These are phyloP conservation scores for Pyropia yezoensis DNA, from an alignment of 23 red algal genomes.

Conservation along the genomic window DNA sequence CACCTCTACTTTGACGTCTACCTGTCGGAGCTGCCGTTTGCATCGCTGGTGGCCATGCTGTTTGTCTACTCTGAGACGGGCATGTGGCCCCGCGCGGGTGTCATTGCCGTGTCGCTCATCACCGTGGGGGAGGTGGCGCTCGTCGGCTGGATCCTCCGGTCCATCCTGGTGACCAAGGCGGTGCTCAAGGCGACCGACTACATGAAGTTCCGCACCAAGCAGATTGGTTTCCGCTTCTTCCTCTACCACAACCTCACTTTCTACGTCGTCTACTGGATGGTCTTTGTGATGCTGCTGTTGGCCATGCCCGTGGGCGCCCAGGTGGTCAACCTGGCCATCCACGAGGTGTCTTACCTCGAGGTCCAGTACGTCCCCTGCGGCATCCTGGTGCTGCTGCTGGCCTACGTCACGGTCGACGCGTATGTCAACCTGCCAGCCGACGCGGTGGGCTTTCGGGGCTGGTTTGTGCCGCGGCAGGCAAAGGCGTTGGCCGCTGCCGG, in stretches of 20 bases:
- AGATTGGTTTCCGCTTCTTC: slow-evolving; percentile 79
- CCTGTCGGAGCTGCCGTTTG: slow-evolving; percentile 51
- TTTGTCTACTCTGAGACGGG: slow-evolving; percentile 27
- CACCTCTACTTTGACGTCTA: slow-evolving; percentile 37
- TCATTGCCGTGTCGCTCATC: slow-evolving; percentile 27
- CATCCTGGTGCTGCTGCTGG: slow-evolving; percentile 36
- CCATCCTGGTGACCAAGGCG: slow-evolving; percentile 38
- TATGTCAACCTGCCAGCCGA: slow-evolving; percentile 60
- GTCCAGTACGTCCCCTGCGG: slow-evolving; percentile 58
- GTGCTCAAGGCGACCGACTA: slow-evolving; percentile 45
- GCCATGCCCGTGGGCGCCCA: slow-evolving; percentile 37
- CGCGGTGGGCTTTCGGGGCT: slow-evolving; percentile 41
- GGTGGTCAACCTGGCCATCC: slow-evolving; percentile 31
- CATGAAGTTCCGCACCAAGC: slow-evolving; percentile 64
- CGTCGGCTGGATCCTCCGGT: slow-evolving; percentile 38
- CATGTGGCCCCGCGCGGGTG: slow-evolving; percentile 28
- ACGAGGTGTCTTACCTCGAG: slow-evolving; percentile 42
- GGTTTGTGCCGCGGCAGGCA: slow-evolving; percentile 38
- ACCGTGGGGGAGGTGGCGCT: slow-evolving; percentile 33
- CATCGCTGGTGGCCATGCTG: slow-evolving; percentile 43
- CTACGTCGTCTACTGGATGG: slow-evolving; percentile 57
- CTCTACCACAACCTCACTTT: slow-evolving; percentile 65
- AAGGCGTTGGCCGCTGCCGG: not conserved
- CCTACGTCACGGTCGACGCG: slow-evolving; percentile 40
- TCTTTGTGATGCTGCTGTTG: slow-evolving; percentile 34